phyloP scores from a whole-genome alignment of 345 rosid species.

The Gossypium australe region DNA sequence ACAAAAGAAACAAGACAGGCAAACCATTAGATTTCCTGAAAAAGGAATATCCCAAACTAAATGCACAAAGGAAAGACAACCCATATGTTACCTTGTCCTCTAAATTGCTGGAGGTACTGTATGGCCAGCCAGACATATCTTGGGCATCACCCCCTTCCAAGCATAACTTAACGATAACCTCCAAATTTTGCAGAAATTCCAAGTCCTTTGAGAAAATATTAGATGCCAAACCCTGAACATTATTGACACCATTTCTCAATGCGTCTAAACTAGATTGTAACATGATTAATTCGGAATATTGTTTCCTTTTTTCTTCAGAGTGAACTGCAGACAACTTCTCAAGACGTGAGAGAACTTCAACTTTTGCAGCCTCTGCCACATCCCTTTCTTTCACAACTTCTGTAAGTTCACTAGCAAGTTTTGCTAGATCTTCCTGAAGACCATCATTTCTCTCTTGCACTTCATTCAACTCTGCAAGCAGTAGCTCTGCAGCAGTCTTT shows the following conservation, averaged over 20 bases:
- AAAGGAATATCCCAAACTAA: neutral
- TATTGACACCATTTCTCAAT: slow-evolving; percentile 37
- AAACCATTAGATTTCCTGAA: neutral
- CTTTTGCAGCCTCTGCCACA: slow-evolving; percentile 52
- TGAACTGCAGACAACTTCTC: slow-evolving; percentile 41
- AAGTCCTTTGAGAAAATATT: slow-evolving; percentile 52
- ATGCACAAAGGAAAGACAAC: neutral
- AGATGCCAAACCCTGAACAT: slow-evolving; percentile 35
- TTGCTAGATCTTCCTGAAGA: slow-evolving; percentile 72
- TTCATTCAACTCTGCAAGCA: slow-evolving; percentile 84
- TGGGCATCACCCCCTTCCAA: slow-evolving; percentile 32
- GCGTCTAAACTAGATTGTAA: slow-evolving; percentile 41
- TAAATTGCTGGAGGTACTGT: slow-evolving; percentile 16
- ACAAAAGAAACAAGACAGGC: neutral
- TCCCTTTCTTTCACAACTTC: slow-evolving; percentile 52
- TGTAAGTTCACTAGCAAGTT: slow-evolving; percentile 38
- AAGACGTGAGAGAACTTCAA: slow-evolving; percentile 47
- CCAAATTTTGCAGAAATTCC: slow-evolving; percentile 57
- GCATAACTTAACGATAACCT: slow-evolving; percentile 42
- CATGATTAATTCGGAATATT: slow-evolving; percentile 37
- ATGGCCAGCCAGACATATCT: slow-evolving; percentile 32
- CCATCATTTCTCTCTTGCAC: slow-evolving; percentile 90
- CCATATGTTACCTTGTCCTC: slow-evolving; percentile 41
- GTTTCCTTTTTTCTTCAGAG: slow-evolving; percentile 48
- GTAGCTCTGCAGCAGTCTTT: slow-evolving; percentile 79